phyloP scores from a whole-genome alignment of 2,329 filamentous ascomycete genomes.

The Hypoxylon sp. region DNA sequence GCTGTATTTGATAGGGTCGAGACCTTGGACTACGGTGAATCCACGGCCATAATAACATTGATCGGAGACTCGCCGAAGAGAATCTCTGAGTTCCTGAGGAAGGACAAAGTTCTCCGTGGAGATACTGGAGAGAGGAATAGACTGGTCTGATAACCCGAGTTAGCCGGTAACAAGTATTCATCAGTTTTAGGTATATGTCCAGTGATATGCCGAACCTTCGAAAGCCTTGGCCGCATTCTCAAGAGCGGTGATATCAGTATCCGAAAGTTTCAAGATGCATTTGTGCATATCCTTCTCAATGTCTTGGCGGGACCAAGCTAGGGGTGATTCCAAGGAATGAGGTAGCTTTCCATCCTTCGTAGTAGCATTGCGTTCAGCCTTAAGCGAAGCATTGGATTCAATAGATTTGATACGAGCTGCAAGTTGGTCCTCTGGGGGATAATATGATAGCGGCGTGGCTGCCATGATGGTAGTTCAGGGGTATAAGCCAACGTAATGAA shows the following conservation, averaged over 20 bases:
- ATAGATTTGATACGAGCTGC: slow-evolving; percentile 28
- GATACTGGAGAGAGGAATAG: slow-evolving; percentile 22
- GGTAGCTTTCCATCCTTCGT: slow-evolving; percentile 15
- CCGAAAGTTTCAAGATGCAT: slow-evolving; percentile 29
- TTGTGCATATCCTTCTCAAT: slow-evolving; percentile 28
- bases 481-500: slow-evolving; percentile 12
- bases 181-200: not conserved
- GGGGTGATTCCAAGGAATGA: slow-evolving; percentile 22
- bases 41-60: slow-evolving; percentile 33
- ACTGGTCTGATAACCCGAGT: slow-evolving; percentile 14
- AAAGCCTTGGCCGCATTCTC: slow-evolving; percentile 16
- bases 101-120: slow-evolving; percentile 25
- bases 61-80: slow-evolving; percentile 22
- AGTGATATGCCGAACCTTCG: slow-evolving; percentile 13
- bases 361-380: not conserved
- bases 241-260: slow-evolving; percentile 15
- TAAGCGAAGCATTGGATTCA: slow-evolving; percentile 6
- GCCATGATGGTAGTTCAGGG: slow-evolving; percentile 23
- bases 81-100: slow-evolving; percentile 14
- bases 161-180: not conserved
- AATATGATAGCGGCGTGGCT: slow-evolving; percentile 27
- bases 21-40: slow-evolving; percentile 33
- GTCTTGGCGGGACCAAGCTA: slow-evolving; percentile 29
- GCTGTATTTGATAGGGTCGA: slow-evolving; percentile 33
- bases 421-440: slow-evolving; percentile 25